phyloP scores from a whole-genome alignment of 768 basidiomycete genomes.

The Panaeolus papilionaceus region DNA sequence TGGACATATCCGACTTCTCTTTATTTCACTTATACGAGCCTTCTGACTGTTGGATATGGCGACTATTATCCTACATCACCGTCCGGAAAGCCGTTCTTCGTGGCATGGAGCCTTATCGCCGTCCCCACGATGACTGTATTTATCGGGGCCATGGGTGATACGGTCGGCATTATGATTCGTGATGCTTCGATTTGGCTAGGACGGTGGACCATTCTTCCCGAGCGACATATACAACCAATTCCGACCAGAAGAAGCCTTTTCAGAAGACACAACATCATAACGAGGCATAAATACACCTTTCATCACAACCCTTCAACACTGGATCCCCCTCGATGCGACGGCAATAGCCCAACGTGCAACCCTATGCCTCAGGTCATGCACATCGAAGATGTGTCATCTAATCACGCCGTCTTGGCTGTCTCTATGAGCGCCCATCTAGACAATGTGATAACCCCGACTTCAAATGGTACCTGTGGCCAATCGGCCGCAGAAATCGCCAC shows the following conservation, averaged over 20 bases:
- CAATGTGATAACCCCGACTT: neutral
- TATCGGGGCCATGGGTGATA: constrained; percentile 54
- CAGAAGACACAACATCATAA: constrained; percentile 31
- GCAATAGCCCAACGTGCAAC: neutral
- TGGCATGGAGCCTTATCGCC: constrained; percentile 47
- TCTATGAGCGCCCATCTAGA: neutral
- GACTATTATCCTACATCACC: constrained; percentile 43
- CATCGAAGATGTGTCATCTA: neutral
- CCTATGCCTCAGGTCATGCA: neutral
- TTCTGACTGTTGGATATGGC: constrained; percentile 50
- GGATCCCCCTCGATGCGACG: neutral
- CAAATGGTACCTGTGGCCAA: neutral
- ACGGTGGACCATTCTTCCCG: constrained; percentile 34
- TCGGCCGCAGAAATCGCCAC: neutral
- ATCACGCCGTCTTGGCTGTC: neutral
- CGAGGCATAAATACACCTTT: constrained; percentile 18
- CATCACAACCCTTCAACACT: neutral
- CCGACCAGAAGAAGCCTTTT: constrained; percentile 22
- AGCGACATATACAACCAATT: constrained; percentile 21
- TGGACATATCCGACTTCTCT: constrained; percentile 46
- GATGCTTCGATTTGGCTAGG: constrained; percentile 39
- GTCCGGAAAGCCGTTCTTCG: constrained; percentile 47
- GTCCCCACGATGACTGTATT: constrained; percentile 48
- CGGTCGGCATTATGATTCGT: constrained; percentile 46
- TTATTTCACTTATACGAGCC: constrained; percentile 46